These are phyloP conservation scores for Batkoa obscura DNA, from an alignment of 371 early-diverging fungal species.

Conservation along the genomic window DNA sequence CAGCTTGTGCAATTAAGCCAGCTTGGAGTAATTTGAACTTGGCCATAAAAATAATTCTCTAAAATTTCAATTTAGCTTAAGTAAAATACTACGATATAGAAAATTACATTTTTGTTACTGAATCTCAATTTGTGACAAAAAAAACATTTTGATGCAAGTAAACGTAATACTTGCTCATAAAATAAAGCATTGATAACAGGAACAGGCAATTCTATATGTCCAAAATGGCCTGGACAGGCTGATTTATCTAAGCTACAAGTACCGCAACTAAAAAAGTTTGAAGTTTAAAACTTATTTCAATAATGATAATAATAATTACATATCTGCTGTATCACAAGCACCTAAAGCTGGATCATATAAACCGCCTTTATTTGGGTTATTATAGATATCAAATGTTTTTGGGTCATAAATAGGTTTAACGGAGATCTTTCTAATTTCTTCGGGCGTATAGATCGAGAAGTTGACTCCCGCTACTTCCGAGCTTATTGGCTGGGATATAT, in stretches of 20 bases:
- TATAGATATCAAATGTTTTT: slow-evolving; percentile 73
- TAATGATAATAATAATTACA: slow-evolving; percentile 22
- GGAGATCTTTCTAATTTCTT: slow-evolving; percentile 87
- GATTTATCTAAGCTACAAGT: slow-evolving; percentile 72
- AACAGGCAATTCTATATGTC: slow-evolving; percentile 95
- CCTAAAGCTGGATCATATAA: slow-evolving; percentile 95
- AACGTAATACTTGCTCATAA: slow-evolving; percentile 65
- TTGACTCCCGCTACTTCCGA: slow-evolving; percentile 45
- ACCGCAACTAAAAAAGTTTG: slow-evolving; percentile 36
- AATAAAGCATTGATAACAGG: slow-evolving; percentile 94
- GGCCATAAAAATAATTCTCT: slow-evolving; percentile 28
- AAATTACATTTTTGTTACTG: slow-evolving; percentile 12
- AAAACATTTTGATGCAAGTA: slow-evolving; percentile 74
- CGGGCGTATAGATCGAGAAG: slow-evolving; percentile 78
- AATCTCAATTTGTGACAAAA: slow-evolving; percentile 81
- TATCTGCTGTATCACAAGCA: slow-evolving; percentile 54
- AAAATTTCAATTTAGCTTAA: neutral
- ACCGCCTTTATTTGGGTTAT: slow-evolving; percentile 84
- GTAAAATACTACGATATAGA: neutral
- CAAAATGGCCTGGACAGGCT: slow-evolving; percentile 97
- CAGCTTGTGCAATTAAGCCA: slow-evolving; percentile 67
- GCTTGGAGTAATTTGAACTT: slow-evolving; percentile 51
- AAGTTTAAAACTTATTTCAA: neutral
- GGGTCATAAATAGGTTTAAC: slow-evolving; percentile 87
- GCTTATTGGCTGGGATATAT: slow-evolving; percentile 43